Evolutionary conservation across 139 green algal genomes (phyloP).

Genomic region (Zygnema circumcarinatum): DNA sequence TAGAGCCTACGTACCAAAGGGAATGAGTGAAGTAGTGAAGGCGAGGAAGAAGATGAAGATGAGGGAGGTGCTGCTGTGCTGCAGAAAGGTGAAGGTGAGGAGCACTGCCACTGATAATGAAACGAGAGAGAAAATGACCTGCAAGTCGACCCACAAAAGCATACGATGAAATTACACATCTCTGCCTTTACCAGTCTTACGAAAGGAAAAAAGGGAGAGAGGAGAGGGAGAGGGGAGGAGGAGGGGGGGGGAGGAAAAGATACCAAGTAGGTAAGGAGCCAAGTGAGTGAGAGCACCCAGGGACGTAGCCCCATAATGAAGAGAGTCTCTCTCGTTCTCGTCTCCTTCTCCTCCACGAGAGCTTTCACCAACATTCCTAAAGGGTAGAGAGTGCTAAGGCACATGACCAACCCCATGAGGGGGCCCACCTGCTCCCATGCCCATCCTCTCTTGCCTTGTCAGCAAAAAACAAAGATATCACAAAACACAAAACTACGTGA

Average conservation of each 20-base stretch:
- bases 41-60: slow-evolving; percentile 44
- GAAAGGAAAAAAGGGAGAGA: too few species aligned
- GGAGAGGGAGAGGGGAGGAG: too few species aligned
- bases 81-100: slow-evolving; percentile 12
- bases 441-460: not conserved
- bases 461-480: slow-evolving; percentile 16
- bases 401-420: slow-evolving; percentile 53
- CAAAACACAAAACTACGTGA: not conserved
- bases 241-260: too few species aligned
- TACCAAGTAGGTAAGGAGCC: slow-evolving; percentile 49
- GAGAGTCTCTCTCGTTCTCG: slow-evolving; percentile 44
- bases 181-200: too few species aligned
- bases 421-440: slow-evolving; percentile 31
- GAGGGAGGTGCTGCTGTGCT: slow-evolving; percentile 5
- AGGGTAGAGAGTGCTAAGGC: slow-evolving; percentile 55
- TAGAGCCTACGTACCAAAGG: slow-evolving; percentile 45
- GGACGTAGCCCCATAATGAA: slow-evolving; percentile 45
- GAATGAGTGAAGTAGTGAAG: slow-evolving; percentile 40
- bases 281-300: slow-evolving; percentile 42
- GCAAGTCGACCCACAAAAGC: not conserved
- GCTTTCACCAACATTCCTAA: slow-evolving; percentile 54
- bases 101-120: not conserved
- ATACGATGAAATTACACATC: not conserved
- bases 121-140: slow-evolving; percentile 6
- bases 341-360: slow-evolving; percentile 59